Base-by-base conservation (phyloP, 305 asterid species). In the Fraxinus sp. region DNA sequence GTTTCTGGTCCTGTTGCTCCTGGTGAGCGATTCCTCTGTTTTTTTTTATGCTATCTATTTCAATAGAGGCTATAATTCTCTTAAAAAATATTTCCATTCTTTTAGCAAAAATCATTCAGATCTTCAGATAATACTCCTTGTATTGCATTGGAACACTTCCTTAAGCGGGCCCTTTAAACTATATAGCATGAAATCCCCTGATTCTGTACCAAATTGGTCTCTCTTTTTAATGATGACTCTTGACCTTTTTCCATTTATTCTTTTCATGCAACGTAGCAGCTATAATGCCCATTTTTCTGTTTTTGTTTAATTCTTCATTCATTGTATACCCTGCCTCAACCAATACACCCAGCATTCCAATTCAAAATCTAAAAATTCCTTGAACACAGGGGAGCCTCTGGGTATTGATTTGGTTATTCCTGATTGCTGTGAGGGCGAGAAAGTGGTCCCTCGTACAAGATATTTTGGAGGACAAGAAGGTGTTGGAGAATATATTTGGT, bases 401-500 rank as follows among this genome's bases (percentile, higher is more conserved):
- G 99, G 98, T 68, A 80, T 93, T 80, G 92, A 90, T 57, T 86
- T 97, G 92, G 86, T 85, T 78, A 88, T 95, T 90, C 95, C 97
- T 80, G 94, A 86, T 78, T 91, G 99, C 87, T 91, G 90, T 41
- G 98, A 97, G 91, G 98, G 95, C 79, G 85, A 92, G 88, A 89
- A 89, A 88, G 91, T 93, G 90, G 89, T 93, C 87, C 98, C 97
- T 49, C 85, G 77, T 80, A 87, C 90, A 83, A 91, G 84, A 81
- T 95, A 97, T 82, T 95, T 95, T 79, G 98, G 99, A 81, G 99
- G 99, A 66, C 87, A 77, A 85, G 98, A 97, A 90, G 99, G 98
- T 84, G 88, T 71, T 84, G 96, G 98, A 77, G 90, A 92, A 86
- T 97, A 91, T 85, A 89, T 87, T 36, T 97, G 99, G 99, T 94